These are phyloP conservation scores for Magnolia sinica DNA, from an alignment of 164 flowering plant genomes.

Conservation along the genomic window DNA sequence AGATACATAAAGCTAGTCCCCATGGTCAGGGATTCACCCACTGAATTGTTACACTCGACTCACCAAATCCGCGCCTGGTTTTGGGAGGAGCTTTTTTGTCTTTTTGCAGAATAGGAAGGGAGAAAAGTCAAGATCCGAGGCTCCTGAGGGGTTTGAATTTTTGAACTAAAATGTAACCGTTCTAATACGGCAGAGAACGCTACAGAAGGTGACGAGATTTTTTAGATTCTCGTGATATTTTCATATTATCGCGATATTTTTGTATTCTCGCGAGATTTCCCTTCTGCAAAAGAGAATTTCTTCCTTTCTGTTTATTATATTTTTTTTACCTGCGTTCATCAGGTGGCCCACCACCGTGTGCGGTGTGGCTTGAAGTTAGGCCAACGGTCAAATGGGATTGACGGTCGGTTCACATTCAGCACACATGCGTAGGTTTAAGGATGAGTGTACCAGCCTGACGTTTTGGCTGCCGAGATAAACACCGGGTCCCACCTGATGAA, in stretches of 20 bases:
- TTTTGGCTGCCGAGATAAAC: no score
- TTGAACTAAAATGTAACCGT: background rate
- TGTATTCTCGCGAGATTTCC: background rate
- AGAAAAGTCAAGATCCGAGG: conserved; percentile 3
- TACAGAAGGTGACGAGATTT: background rate
- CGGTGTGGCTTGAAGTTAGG: no score
- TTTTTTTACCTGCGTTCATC: no score
- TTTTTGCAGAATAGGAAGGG: background rate
- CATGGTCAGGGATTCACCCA: no score
- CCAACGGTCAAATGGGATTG: background rate
- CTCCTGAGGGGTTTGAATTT: background rate
- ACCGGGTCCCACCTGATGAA: no score
- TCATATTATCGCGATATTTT: background rate
- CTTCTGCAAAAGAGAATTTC: background rate
- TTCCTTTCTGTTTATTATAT: no score
- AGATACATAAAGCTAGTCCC: no score
- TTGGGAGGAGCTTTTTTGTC: background rate
- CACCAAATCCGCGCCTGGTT: no score
- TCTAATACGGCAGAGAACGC: background rate
- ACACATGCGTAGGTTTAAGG: no score
- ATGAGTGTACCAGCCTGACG: no score
- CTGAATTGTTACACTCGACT: no score
- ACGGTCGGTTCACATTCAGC: background rate
- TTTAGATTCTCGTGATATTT: background rate
- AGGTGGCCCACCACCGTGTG: background rate